A percentile compares a stretch with the other conserved stretches of the same genome.
phyloP scores from a whole-genome alignment of 352 stramenopile species.

The Globisporangium viniferum region DNA sequence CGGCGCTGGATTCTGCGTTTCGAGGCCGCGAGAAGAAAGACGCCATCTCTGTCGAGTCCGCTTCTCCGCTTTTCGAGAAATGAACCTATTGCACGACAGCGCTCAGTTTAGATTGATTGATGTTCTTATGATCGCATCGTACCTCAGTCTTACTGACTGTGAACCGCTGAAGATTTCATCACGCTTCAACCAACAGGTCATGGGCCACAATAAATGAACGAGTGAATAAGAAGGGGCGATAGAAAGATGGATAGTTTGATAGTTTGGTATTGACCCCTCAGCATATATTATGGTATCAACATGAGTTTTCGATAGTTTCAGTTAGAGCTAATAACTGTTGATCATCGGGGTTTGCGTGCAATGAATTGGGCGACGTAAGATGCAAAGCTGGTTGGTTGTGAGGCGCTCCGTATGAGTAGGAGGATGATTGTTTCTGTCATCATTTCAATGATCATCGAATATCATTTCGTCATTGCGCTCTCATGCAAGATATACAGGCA shows the following conservation, averaged over 20 bases:
- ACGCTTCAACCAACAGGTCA: too few species aligned
- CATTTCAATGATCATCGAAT: constrained; percentile 24
- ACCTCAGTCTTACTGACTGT: not conserved
- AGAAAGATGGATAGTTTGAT: not conserved
- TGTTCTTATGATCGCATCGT: not conserved
- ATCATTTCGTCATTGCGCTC: constrained; percentile 49
- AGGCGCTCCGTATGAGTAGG: constrained; percentile 71
- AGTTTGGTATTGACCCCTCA: constrained; percentile 30
- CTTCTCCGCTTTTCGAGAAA: too few species aligned
- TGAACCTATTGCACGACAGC: too few species aligned
- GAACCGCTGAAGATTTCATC: too few species aligned
- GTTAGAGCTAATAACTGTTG: constrained; percentile 89
- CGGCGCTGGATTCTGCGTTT: too few species aligned
- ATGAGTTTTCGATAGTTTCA: constrained; percentile 70
- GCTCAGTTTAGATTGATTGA: not conserved
- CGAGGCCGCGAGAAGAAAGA: too few species aligned
- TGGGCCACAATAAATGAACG: not conserved
- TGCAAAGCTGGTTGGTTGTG: not conserved
- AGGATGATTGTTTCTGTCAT: constrained; percentile 53
- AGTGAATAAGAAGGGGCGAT: not conserved
- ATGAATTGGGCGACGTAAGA: too few species aligned
- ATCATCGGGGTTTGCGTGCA: constrained; percentile 51
- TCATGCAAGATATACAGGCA: not conserved
- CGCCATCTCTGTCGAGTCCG: too few species aligned
- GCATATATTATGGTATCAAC: constrained; percentile 37